Evolutionary conservation across 108 stramenopile species (phyloP), one percentile per base, ranked within the genome.

Genomic region (Chaetoceros muelleri): DNA sequence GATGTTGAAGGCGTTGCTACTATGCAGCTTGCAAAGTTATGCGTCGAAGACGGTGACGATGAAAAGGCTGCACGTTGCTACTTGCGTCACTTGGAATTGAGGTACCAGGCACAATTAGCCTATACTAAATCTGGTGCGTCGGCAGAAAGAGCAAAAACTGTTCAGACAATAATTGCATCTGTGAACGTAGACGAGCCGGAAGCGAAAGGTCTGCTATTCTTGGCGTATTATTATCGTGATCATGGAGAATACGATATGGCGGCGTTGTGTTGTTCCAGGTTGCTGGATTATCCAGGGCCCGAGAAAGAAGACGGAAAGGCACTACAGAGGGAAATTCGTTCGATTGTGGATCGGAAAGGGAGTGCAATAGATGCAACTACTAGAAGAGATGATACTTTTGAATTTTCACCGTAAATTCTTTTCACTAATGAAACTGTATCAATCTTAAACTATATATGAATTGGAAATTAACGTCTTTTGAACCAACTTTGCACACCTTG

Each of bases 1-100:
- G 95, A 96, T 72, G 72, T 70, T 18, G 97, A 98, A 67, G 96
- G 95, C 0, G 81, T 96, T 51, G 94, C 97, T 16, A 93, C 95
- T 0, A 74, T 80, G 55, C 83, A 91, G 60, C 75, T 98, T 45
- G 97, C 97, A 3, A 67, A 81, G 24, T 71, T 98, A 27, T 92
- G 88, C 66, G 70, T 73, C 2, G 84, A 89, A 46, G 89, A 87
- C 51, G 81, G 79, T 8, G 72, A 93, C 21, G 51, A 67, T 20
- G 90, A 92, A 56, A 85, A 86, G 61, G 97, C 97, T 18, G 95
- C 95, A 18, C 75, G 75, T 53, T 95, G 91, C 69, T 98, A 93
- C 70, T 62, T 90, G 48, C 79, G 80, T 17, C 87, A 94, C 68
- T 76, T 93, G 59, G 81, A 81, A 58, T 62, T 87, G 58, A 65